phyloP scores from a whole-genome alignment of 257 asterid genomes.

The Nicotiana attenuata region DNA sequence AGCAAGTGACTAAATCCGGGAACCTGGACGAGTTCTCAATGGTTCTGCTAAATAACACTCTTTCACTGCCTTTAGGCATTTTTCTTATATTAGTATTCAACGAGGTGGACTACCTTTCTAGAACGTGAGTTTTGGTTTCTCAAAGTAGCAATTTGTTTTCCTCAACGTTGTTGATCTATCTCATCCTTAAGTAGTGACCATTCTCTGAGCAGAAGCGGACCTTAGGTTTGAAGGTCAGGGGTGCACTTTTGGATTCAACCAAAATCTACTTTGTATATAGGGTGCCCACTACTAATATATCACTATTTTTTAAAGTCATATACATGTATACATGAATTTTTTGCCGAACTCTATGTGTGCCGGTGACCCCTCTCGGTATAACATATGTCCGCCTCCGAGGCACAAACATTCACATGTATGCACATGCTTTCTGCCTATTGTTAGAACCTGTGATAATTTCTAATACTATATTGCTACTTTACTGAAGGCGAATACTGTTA shows the following conservation, averaged over 20 bases:
- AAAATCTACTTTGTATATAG: no score
- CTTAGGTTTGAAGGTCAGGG: no score
- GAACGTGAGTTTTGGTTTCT: conserved; percentile 57
- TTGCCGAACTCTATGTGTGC: no score
- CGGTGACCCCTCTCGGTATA: no score
- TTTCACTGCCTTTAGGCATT: conserved; percentile 76
- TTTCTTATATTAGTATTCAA: conserved; percentile 60
- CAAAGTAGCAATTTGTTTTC: neutral
- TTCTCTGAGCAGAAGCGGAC: neutral
- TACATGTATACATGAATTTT: no score
- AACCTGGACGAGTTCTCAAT: conserved; percentile 82
- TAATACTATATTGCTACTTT: neutral
- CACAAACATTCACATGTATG: neutral
- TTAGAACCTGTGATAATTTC: neutral
- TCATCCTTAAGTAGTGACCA: neutral
- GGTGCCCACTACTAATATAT: no score
- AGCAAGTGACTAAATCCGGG: conserved; percentile 85
- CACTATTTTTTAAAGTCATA: no score
- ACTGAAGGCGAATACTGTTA: neutral
- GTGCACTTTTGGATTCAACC: no score
- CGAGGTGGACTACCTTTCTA: conserved; percentile 73
- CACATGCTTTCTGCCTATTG: neutral
- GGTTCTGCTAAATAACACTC: conserved; percentile 89
- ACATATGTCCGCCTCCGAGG: no score
- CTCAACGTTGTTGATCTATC: neutral